Percentiles rank a stretch among this genome's conserved stretches.
These are phyloP conservation scores for Aspergillaceae sp. DNA, from an alignment of 2,329 filamentous ascomycete genomes.

Conservation along the genomic window DNA sequence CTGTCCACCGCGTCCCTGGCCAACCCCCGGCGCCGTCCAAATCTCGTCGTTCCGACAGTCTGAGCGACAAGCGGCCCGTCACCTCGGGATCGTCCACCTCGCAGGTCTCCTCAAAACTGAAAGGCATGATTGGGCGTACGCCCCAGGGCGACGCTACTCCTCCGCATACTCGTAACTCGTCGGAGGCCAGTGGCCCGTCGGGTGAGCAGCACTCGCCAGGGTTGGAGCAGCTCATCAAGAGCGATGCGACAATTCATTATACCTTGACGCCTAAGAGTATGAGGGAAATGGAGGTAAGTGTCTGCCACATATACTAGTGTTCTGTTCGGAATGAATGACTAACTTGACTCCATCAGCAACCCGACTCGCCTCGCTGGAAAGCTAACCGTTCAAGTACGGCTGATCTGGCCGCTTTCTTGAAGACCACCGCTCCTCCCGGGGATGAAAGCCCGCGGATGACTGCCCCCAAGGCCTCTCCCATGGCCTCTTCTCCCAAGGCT, in stretches of 20 bases:
- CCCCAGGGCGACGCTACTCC: slow-evolving; percentile 22
- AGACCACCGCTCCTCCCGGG: slow-evolving; percentile 27
- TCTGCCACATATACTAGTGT: background rate
- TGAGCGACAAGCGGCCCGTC: slow-evolving; percentile 31
- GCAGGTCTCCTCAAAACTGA: slow-evolving; percentile 34
- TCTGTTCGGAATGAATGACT: background rate
- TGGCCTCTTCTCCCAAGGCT: slow-evolving; percentile 14
- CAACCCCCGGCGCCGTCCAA: slow-evolving; percentile 24
- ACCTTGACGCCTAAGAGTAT: slow-evolving; percentile 73
- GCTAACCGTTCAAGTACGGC: slow-evolving; percentile 26
- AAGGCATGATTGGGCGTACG: slow-evolving; percentile 32
- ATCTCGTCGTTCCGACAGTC: slow-evolving; percentile 32
- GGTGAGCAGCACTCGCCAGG: slow-evolving; percentile 37
- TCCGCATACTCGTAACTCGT: slow-evolving; percentile 26
- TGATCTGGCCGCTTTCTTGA: slow-evolving; percentile 32
- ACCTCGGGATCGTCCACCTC: slow-evolving; percentile 34
- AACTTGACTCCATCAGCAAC: slow-evolving; percentile 14
- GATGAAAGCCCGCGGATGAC: slow-evolving; percentile 13
- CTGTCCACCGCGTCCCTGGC: slow-evolving; percentile 32
- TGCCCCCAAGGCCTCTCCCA: slow-evolving; percentile 14
- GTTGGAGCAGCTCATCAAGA: slow-evolving; percentile 72
- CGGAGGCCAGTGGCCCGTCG: slow-evolving; percentile 26
- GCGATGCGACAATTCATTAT: slow-evolving; percentile 73
- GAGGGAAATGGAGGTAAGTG: slow-evolving; percentile 63
- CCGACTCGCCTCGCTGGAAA: slow-evolving; percentile 26